Conservation (phyloP, 2,329 filamentous ascomycete species). For the Tolypocladium inflatum region DNA sequence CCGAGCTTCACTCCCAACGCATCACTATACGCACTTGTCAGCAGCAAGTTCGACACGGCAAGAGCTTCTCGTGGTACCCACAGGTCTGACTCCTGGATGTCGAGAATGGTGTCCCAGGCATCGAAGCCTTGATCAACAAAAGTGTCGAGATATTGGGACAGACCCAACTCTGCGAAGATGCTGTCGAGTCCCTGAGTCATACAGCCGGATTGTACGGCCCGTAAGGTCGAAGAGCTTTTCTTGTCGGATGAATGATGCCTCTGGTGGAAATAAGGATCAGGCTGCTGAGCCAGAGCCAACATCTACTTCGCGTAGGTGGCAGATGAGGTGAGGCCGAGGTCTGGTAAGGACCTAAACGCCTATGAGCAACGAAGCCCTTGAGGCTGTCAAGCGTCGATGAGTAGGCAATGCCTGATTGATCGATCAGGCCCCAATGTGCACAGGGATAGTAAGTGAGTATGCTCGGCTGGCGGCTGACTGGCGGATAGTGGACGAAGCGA, state of each 20-base stretch:
- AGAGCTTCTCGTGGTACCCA: slow-evolving; percentile 30
- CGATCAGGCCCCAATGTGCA: neutral
- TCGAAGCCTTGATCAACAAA: slow-evolving; percentile 78
- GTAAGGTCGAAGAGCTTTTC: neutral
- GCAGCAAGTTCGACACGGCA: neutral
- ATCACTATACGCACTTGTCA: slow-evolving; percentile 41
- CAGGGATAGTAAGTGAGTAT: neutral
- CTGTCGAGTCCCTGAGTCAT: slow-evolving; percentile 51
- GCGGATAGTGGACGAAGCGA: neutral
- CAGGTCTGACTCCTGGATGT: slow-evolving; percentile 79
- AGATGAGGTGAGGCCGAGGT: neutral
- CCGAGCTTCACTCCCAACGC: slow-evolving; percentile 69
- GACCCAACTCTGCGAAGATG: slow-evolving; percentile 65
- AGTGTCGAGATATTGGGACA: slow-evolving; percentile 64
- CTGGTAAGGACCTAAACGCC: neutral
- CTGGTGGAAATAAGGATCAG: neutral
- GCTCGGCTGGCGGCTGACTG: neutral
- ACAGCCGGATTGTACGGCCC: slow-evolving; percentile 11
- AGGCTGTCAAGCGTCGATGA: neutral
- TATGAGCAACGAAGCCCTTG: neutral
- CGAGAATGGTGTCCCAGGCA: slow-evolving; percentile 72
- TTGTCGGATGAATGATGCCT: neutral
- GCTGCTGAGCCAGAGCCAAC: slow-evolving; percentile 1
- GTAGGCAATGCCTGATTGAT: neutral
- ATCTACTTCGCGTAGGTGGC: slow-evolving; percentile 5